A percentile compares a stretch with the other conserved stretches of the same genome.
Evolutionary conservation across 805 yeast genomes (phyloP).

Genomic region (Candida germanica): DNA sequence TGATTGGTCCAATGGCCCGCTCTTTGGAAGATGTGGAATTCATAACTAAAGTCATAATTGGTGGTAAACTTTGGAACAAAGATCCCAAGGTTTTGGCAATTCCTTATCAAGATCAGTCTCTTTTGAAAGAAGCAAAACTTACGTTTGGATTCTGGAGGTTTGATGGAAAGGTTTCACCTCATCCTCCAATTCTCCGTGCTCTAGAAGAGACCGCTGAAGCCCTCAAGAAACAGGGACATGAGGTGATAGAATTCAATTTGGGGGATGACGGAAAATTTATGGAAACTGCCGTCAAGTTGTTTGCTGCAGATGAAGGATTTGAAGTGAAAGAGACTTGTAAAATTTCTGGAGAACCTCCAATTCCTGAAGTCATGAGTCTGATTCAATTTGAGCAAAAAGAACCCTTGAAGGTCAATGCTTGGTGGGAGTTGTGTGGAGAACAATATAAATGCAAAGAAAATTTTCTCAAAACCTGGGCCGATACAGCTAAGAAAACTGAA

Average conservation of each 20-base stretch:
- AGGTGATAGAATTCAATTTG: constrained; percentile 47
- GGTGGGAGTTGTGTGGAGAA: constrained; percentile 5
- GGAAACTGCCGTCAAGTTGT: constrained; percentile 18
- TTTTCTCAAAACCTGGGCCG: constrained; percentile 31
- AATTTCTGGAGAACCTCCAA: constrained; percentile 44
- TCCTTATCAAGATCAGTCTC: constrained; percentile 32
- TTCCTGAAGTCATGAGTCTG: constrained; percentile 36
- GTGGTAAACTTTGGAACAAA: constrained; percentile 50
- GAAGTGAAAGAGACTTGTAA: constrained; percentile 29
- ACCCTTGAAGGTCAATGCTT: neutral
- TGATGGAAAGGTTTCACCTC: constrained; percentile 13
- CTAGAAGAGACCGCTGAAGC: constrained; percentile 24
- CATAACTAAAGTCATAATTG: constrained; percentile 44
- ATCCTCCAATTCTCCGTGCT: constrained; percentile 12
- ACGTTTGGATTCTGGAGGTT: constrained; percentile 7
- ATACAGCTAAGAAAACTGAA: constrained; percentile 9
- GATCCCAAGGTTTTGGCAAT: constrained; percentile 37
- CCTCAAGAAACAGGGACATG: constrained; percentile 41
- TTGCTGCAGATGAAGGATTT: constrained; percentile 18
- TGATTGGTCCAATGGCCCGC: constrained; percentile 37
- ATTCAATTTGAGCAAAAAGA: constrained; percentile 20
- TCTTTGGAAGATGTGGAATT: constrained; percentile 38
- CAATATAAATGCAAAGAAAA: constrained; percentile 19
- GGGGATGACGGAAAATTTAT: constrained; percentile 36
- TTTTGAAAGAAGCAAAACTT: constrained; percentile 5